These are phyloP conservation scores for Plantago major DNA, from an alignment of 257 asterid genomes.

Conservation along the genomic window DNA sequence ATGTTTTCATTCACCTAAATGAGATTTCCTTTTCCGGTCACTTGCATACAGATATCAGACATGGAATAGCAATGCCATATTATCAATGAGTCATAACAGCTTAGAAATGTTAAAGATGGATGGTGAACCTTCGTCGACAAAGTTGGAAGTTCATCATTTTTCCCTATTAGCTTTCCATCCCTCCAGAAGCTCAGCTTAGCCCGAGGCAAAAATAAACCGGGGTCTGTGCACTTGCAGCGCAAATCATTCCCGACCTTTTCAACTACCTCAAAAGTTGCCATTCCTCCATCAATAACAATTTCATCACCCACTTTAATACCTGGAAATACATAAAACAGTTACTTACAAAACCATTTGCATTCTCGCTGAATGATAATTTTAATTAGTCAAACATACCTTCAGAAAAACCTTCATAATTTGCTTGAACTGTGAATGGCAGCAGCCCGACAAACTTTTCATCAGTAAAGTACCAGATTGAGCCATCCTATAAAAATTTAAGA, in stretches of 20 bases:
- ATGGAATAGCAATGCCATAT: no score
- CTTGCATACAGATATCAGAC: no score
- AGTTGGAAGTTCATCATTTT: constrained; percentile 59
- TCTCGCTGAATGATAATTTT: not conserved
- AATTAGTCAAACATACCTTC: constrained; percentile 41
- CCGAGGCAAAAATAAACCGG: constrained; percentile 75
- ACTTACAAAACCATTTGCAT: not conserved
- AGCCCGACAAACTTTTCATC: constrained; percentile 61
- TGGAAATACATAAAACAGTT: constrained; percentile 13
- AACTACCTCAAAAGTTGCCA: constrained; percentile 70
- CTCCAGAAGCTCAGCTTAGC: constrained; percentile 89
- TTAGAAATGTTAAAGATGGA: not conserved
- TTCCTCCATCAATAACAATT: constrained; percentile 82
- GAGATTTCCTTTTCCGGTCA: no score
- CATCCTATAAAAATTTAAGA: constrained; percentile 49
- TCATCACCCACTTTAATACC: constrained; percentile 75
- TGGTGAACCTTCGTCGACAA: constrained; percentile 51
- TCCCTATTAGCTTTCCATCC: constrained; percentile 58
- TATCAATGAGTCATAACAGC: not conserved
- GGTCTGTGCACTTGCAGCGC: constrained; percentile 70
- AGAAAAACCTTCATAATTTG: constrained; percentile 62
- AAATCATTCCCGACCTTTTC: constrained; percentile 67
- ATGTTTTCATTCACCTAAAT: no score
- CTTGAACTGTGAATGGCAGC: constrained; percentile 68
- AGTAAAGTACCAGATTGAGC: constrained; percentile 70